Percentiles rank a stretch among this genome's conserved stretches.
Evolutionary conservation across 2,329 filamentous ascomycete genomes (phyloP).

Genomic region (Aspergillus pseudoglaucus): DNA sequence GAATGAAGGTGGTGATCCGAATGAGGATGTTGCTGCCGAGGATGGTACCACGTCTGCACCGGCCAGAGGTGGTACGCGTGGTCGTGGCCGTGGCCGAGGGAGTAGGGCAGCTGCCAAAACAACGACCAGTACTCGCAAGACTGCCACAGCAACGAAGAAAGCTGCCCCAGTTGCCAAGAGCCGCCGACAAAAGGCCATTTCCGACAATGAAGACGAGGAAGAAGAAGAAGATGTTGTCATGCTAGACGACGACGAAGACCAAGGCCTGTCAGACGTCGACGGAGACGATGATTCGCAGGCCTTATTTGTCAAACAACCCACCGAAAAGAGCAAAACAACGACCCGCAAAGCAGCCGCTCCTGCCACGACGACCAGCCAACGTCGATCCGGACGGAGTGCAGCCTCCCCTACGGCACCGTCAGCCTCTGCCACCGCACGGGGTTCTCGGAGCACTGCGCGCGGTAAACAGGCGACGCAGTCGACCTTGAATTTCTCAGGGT

Average conservation of each 20-base stretch:
- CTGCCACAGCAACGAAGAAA: conserved; percentile 26
- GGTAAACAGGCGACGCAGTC: conserved; percentile 30
- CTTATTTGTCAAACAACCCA: conserved; percentile 37
- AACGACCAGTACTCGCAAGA: conserved; percentile 32
- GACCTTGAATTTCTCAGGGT: conserved; percentile 35
- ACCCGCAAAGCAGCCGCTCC: conserved; percentile 14
- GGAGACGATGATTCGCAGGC: conserved; percentile 33
- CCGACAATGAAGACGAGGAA: conserved; percentile 37
- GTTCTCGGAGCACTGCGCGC: conserved; percentile 16
- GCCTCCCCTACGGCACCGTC: conserved; percentile 30
- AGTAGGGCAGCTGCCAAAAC: conserved; percentile 38
- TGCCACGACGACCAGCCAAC: conserved; percentile 16
- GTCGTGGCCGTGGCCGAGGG: conserved; percentile 42
- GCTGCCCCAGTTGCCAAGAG: conserved; percentile 14
- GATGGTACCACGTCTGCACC: conserved; percentile 34
- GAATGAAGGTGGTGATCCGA: conserved; percentile 42
- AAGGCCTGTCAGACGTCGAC: conserved; percentile 22
- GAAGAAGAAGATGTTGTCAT: conserved; percentile 34
- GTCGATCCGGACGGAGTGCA: conserved; percentile 20
- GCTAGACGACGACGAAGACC: conserved; percentile 27
- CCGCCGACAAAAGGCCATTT: conserved; percentile 24
- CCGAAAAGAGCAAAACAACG: conserved; percentile 8
- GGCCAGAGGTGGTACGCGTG: conserved; percentile 33
- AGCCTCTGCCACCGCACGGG: conserved; percentile 11
- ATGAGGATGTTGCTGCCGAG: conserved; percentile 42